Evolutionary conservation across 352 stramenopile species (phyloP).

Genomic region (Globisporangium apiculatum): DNA sequence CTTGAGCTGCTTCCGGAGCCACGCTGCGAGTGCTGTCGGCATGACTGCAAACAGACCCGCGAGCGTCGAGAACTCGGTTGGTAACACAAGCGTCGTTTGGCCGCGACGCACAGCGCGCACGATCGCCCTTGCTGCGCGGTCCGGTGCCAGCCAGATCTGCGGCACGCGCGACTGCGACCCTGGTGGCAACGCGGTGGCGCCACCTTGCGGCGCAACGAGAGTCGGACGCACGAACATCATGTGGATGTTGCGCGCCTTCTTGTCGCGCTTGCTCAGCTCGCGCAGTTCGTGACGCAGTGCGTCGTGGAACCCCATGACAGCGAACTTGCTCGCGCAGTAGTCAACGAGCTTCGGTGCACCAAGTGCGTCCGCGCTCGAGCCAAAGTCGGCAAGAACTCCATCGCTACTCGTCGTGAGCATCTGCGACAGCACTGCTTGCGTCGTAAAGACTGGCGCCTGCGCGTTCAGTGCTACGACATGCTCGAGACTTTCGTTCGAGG

Average conservation of each 20-base stretch:
- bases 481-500: constrained; percentile 17
- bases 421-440: constrained; percentile 33
- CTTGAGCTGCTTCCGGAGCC: constrained; percentile 11
- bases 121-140: constrained; percentile 10
- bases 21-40: constrained; percentile 4
- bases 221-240: constrained; percentile 15
- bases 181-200: not conserved
- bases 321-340: constrained; percentile 42
- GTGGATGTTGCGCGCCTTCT: constrained; percentile 8
- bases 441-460: constrained; percentile 25
- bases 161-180: not conserved
- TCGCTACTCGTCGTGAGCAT: constrained; percentile 29
- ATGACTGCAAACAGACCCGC: constrained; percentile 5
- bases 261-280: constrained; percentile 1
- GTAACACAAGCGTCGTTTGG: constrained; percentile 12
- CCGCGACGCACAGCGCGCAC: constrained; percentile 10
- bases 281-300: constrained; percentile 30
- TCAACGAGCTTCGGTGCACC: constrained; percentile 29
- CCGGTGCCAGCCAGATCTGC: constrained; percentile 12
- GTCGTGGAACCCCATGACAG: constrained; percentile 38
- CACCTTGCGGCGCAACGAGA: constrained; percentile 1
- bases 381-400: constrained; percentile 23
- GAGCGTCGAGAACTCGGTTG: constrained; percentile 9
- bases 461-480: constrained; percentile 31
- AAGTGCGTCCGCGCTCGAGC: constrained; percentile 22